Base-by-base conservation (phyloP, 192 early-diverging fungal genomes). In the Kappamyces sp. region DNA sequence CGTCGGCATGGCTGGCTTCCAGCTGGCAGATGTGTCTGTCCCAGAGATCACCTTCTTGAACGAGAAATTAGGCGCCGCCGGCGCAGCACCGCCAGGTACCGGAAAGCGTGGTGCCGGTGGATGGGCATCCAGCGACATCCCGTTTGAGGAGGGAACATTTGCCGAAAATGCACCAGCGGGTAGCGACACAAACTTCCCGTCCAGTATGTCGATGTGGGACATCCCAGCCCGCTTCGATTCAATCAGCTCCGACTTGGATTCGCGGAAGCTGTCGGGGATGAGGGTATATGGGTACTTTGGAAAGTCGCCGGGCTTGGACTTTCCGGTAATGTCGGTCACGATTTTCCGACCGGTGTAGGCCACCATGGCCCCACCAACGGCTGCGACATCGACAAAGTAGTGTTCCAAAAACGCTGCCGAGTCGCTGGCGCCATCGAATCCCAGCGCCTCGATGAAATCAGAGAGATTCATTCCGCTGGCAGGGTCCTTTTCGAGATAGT, bases 401-500 rank as follows among this genome's bases (percentile, higher is more conserved):
- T 76, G 65, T 2, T 66, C 60, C 44, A 79, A 42, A 47, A 60
- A 61, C 3, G 41, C 43, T 1, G 23, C 48, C 0, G 73, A 74
- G 44, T 87, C 77, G 5, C 77, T 65, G 23, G 64, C 66, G 44
- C 73, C 71, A 55, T 89, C 84, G 55, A 83, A 84, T 33, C 86
- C 84, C 9, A 87, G 62, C 60, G 72, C 63, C 3, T 68, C 68
- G 2, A 76, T 79, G 50, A 89, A 60, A 50, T 75, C 68, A 7
- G 58, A 54, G 5, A 74, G 32, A 3, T 75, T 75, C 34, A 76
- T 81, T 51, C 70, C 64, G 35, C 63, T 74, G 50, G 69, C 70
- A 10, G 52, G 44, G 47, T 75, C 70, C 39, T 74, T 65, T 0
- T 77, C 70, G 49, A 86, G 84, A 1, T 80, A 74, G 33, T 74